A percentile compares a stretch with the other conserved stretches of the same genome.
Evolutionary conservation across 257 asterid species (phyloP).

Genomic region (Nicotiana benthamiana): DNA sequence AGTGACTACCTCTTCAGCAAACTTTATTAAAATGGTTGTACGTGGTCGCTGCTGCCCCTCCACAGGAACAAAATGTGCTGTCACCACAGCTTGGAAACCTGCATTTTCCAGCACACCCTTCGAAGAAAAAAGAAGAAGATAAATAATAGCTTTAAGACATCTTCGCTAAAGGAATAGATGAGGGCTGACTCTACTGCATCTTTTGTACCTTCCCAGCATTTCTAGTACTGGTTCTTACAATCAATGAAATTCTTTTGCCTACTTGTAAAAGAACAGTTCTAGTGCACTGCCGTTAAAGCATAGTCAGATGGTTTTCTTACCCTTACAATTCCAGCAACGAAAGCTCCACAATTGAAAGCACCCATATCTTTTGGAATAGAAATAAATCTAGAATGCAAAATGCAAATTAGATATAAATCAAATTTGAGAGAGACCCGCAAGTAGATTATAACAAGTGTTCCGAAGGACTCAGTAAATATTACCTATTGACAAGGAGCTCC

Average conservation of each 20-base stretch:
- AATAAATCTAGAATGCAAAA: constrained; percentile 52
- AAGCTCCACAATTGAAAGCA: constrained; percentile 95
- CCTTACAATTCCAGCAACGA: constrained; percentile 94
- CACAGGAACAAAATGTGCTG: constrained; percentile 95
- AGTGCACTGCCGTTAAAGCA: neutral
- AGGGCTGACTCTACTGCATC: too few relatives aligned
- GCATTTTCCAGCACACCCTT: constrained; percentile 93
- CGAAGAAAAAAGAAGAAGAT: constrained; percentile 19
- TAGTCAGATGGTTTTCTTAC: constrained; percentile 19
- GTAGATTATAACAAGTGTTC: neutral
- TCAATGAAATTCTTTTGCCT: too few relatives aligned
- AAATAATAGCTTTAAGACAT: neutral
- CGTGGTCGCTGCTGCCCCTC: constrained; percentile 93
- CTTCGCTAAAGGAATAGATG: too few relatives aligned
- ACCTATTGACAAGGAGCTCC: constrained; percentile 95
- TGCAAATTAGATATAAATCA: constrained; percentile 12
- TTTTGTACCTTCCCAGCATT: too few relatives aligned
- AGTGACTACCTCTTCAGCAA: constrained; percentile 77
- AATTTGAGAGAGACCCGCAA: neutral
- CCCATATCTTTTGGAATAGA: constrained; percentile 98
- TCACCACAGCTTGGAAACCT: constrained; percentile 90
- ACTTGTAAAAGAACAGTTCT: too few relatives aligned
- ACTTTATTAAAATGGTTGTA: constrained; percentile 92
- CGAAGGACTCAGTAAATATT: neutral
- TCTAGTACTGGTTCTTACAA: too few relatives aligned